phyloP scores from a whole-genome alignment of 768 basidiomycete species.

The Trametes maxima region DNA sequence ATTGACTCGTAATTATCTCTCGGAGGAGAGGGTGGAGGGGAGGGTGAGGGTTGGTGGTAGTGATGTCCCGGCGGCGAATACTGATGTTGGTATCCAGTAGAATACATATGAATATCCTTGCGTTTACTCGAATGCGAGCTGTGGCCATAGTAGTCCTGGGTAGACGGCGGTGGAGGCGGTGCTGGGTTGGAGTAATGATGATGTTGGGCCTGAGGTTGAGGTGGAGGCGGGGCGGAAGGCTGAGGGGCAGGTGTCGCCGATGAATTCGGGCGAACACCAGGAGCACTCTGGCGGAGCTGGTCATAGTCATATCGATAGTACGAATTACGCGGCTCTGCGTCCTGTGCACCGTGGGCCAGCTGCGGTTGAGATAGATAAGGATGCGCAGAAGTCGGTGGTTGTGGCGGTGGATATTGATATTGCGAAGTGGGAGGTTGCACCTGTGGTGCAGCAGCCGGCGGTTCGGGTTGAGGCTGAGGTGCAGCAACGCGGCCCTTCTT shows the following conservation, averaged over 20 bases:
- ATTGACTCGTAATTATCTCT: not conserved
- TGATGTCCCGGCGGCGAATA: not conserved
- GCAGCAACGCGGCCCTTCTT: not conserved
- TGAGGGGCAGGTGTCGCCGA: conserved; percentile 1
- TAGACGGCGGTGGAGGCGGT: not conserved
- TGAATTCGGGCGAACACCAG: conserved; percentile 12
- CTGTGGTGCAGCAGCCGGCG: not conserved
- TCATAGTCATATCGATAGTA: conserved; percentile 29
- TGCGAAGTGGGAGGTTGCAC: not conserved
- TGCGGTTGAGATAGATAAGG: not conserved
- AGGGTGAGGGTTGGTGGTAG: conserved; percentile 6
- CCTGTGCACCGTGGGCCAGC: not conserved
- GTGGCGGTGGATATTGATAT: not conserved
- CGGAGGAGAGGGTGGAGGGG: conserved; percentile 2
- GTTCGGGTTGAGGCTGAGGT: not conserved
- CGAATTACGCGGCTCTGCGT: not conserved
- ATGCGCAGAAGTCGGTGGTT: not conserved
- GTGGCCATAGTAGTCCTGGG: not conserved
- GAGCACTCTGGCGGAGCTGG: conserved; percentile 18
- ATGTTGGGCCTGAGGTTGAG: not conserved
- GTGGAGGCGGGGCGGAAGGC: not conserved
- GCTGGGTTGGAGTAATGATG: not conserved
- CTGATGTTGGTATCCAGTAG: not conserved
- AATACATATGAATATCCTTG: conserved; percentile 6
- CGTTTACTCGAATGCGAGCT: conserved; percentile 4